Base-by-base conservation (phyloP, 768 basidiomycete species). In the Trametes punicea region DNA sequence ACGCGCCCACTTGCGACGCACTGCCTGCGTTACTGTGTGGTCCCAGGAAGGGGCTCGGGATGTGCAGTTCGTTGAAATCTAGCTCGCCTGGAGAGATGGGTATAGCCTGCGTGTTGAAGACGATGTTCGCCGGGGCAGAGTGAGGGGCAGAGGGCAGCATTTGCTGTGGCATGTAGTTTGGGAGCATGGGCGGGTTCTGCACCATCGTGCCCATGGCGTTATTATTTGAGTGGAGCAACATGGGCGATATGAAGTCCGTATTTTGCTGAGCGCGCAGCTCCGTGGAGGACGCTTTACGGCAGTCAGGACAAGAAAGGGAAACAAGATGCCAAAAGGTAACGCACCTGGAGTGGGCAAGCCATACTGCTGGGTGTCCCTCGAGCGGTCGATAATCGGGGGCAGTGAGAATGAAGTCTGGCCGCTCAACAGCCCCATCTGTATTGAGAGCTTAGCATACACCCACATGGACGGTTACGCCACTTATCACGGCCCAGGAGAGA, bases 11-110 rank as follows among this genome's bases (percentile, higher is more conserved):
- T 25, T 45, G 34, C 33, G 41, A 13, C 59, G 67, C 10, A 64
- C 61, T 18, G 68, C 61, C 20, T 63, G 63, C 33, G 23, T 77
- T 76, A 48, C 80, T 76, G 4, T 71, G 70, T 27, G 88, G 80
- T 4, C 83, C 86, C 0, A 92, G 76, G 87, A 89, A 90, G 1
- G 89, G 89, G 61, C 88, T 90, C 0, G 88, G 88, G 20, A 92
- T 73, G 0, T 90, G 89, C 45, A 92, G 82, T 57, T 92, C 86
- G 55, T 59, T 63, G 50, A 85, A 77, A 55, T 86, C 88, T 25
- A 87, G 69, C 52, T 88, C 83, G 23, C 57, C 54, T 0, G 78
- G 74, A 16, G 77, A 77, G 11, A 77, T 69, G 1, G 72, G 65
- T 38, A 60, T 34, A 67, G 66, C 33, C 71, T 74, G 60, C 63